A percentile compares a stretch with the other conserved stretches of the same genome.
These are phyloP conservation scores for Leccinellum rugosiceps DNA, from an alignment of 768 basidiomycete species.

Conservation along the genomic window DNA sequence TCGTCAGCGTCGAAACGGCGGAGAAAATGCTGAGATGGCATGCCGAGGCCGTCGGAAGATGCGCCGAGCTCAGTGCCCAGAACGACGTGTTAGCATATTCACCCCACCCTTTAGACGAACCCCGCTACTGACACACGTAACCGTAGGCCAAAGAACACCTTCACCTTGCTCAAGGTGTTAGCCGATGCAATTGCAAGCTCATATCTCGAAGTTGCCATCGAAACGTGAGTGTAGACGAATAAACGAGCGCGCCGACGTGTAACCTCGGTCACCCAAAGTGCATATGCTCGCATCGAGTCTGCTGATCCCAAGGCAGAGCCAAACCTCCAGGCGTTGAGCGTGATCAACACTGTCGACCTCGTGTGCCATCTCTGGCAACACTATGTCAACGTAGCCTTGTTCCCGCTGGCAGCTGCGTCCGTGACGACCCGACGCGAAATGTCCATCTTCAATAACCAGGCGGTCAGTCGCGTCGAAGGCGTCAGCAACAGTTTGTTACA, in stretches of 20 bases:
- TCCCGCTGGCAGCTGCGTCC: conserved; percentile 82
- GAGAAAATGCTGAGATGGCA: conserved; percentile 97
- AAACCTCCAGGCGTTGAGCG: conserved; percentile 59
- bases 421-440: conserved; percentile 91
- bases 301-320: conserved; percentile 81
- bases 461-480: conserved; percentile 80
- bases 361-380: conserved; percentile 97
- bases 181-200: conserved; percentile 79
- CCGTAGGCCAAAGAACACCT: conserved; percentile 81
- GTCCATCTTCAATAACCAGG: conserved; percentile 87
- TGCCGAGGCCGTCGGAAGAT: conserved; percentile 93
- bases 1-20: conserved; percentile 68
- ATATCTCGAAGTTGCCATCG: conserved; percentile 89
- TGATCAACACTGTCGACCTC: conserved; percentile 74
- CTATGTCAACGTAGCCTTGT: conserved; percentile 85
- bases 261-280: conserved; percentile 41
- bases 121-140: conserved; percentile 3
- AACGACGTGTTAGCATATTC: conserved; percentile 73
- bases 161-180: conserved; percentile 77
- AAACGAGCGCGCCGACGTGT: background rate
- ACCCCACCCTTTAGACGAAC: background rate
- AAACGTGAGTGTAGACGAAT: conserved; percentile 64
- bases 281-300: conserved; percentile 65
- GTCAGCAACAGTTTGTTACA: conserved; percentile 78
- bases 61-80: conserved; percentile 79